Evolutionary conservation across 179 eudicot species (phyloP).

Genomic region (Silene vulgaris): DNA sequence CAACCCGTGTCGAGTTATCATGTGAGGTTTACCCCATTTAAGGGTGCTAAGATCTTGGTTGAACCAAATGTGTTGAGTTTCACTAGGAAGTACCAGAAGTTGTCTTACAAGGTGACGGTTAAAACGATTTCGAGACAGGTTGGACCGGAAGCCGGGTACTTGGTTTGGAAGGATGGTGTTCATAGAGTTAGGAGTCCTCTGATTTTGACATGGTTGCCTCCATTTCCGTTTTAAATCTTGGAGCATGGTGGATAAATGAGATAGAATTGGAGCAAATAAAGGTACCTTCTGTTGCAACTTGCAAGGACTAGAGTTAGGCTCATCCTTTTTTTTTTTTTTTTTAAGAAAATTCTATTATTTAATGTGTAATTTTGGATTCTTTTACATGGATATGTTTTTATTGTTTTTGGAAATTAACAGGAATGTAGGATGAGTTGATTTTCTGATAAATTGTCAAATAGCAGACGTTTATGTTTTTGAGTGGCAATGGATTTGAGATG

Average conservation of each 20-base stretch:
- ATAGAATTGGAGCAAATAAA: slow-evolving; percentile 1
- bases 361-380: not conserved
- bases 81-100: slow-evolving; percentile 38
- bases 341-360: not conserved
- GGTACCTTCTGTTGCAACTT: slow-evolving; percentile 11
- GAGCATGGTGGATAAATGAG: not conserved
- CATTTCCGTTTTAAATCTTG: slow-evolving; percentile 34
- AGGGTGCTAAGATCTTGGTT: slow-evolving; percentile 52
- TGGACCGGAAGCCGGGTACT: slow-evolving; percentile 52
- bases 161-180: slow-evolving; percentile 69
- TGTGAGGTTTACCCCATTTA: slow-evolving; percentile 53
- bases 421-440: not conserved
- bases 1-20: slow-evolving; percentile 51
- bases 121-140: slow-evolving; percentile 36
- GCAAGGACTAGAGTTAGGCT: slow-evolving; percentile 7
- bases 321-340: not conserved
- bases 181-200: slow-evolving; percentile 74
- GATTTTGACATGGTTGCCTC: slow-evolving; percentile 62
- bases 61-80: slow-evolving; percentile 55
- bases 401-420: not conserved
- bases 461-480: not conserved
- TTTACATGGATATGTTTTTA: not conserved
- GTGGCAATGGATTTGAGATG: not conserved
- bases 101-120: slow-evolving; percentile 58
- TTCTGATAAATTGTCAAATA: too few relatives aligned